Evolutionary conservation across 2,329 filamentous ascomycete genomes (phyloP), one percentile per base, ranked within the genome.

Genomic region (Colletotrichum caudatum): DNA sequence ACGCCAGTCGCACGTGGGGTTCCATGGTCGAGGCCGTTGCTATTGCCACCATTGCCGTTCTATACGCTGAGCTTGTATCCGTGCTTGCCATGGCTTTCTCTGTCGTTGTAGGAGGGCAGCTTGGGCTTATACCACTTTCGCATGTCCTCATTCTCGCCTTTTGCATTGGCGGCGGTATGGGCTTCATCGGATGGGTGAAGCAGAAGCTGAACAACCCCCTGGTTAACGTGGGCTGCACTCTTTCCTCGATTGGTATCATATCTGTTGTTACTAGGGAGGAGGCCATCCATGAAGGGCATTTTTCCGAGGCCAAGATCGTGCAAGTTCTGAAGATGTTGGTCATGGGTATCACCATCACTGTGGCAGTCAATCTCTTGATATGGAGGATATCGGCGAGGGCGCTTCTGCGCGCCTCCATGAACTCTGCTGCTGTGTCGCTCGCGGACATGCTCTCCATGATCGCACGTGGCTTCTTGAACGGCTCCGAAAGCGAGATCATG

Each of bases 221-320:
- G 66, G 93, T 96, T 74, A 95, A 94, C 77, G 92, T 95, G 46
- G 93, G 92, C 59, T 94, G 93, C 75, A 97, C 94, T 41, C 85
- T 98, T 74, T 90, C 95, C 8, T 95, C 94, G 44, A 90, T 98
- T 69, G 94, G 94, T 61, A 93, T 96, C 74, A 97, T 98, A 78
- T 95, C 93, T 2, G 90, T 97, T 57, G 84, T 98, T 73, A 97
- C 95, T 14, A 97, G 97, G 81, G 95, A 98, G 81, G 94, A 94
- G 62, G 91, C 94, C 2, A 91, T 98, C 0, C 93, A 97, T 76
- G 90, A 88, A 44, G 94, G 93, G 7, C 91, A 92, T 64, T 94
- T 97, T 77, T 94, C 93, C 0, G 90, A 93, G 76, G 90, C 90
- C 70, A 97, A 97, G 81, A 92, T 97, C 63, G 84, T 90, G 0